Evolutionary conservation across 2,329 filamentous ascomycete species (phyloP), one percentile per base, ranked within the genome.

Genomic region (Fusarium sp.): DNA sequence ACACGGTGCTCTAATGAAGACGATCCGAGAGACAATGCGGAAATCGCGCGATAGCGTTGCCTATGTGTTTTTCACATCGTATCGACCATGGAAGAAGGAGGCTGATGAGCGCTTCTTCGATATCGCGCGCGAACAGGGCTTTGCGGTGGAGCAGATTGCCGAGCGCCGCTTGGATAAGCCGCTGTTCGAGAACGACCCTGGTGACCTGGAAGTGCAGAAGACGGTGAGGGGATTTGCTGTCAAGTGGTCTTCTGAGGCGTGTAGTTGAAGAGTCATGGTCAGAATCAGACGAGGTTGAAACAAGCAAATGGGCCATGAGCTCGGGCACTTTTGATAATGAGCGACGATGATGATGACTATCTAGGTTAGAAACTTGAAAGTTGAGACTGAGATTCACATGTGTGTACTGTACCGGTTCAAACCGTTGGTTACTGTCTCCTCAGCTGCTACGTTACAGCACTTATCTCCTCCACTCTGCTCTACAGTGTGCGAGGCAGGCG

Each of bases 11-110:
- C 87, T 98, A 69, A 86, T 97, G 74, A 88, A 89, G 74, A 95
- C 93, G 5, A 89, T 98, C 69, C 86, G 89, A 78, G 81, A 88
- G 79, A 94, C 93, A 18, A 83, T 98, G 78, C 89, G 88, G 76
- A 86, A 84, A 71, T 82, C 84, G 5, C 77, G 81, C 5, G 85
- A 85, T 2, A 90, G 92, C 58, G 88, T 88, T 64, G 95, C 95
- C 3, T 89, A 95, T 77, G 95, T 98, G 9, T 97, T 98, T 82
- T 98, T 98, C 85, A 97, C 95, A 0, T 95, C 94, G 22, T 98
- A 98, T 84, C 88, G 97, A 72, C 95, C 96, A 2, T 98, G 95
- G 95, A 86, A 98, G 80, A 87, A 93, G 78, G 89, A 95, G 72
- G 93, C 95, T 82, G 97, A 98, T 79, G 86, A 97, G 81, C 90